Base-by-base conservation (phyloP, 2,329 filamentous ascomycete genomes). In the Rhytidhysteron rufulum region DNA sequence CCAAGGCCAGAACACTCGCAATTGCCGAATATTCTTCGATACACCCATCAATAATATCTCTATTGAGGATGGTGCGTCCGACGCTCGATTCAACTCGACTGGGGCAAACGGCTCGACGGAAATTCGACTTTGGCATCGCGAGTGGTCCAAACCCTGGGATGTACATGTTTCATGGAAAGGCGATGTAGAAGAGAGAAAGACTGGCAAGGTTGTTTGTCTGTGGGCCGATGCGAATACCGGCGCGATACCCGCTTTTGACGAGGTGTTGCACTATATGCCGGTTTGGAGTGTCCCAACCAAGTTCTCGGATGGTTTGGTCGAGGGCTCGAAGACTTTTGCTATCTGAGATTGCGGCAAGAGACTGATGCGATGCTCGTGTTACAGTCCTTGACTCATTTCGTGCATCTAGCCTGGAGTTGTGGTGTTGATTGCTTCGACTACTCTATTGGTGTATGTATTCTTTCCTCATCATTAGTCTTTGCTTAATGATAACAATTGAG, bases 211-310 rank as follows among this genome's bases (percentile, higher is more conserved):
- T 1, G 75, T 83, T 13, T 97, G 93, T 65, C 71, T 86, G 22
- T 97, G 90, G 89, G 88, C 85, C 54, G 93, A 98, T 68, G 82
- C 79, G 32, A 96, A 96, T 56, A 68, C 71, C 25, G 83, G 80
- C 3, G 74, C 75, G 1, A 89, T 97, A 34, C 90, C 91, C 0
- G 90, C 90, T 1, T 77, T 91, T 37, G 85, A 93, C 52, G 90
- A 97, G 66, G 73, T 87, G 35, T 71, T 78, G 51, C 77, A 82
- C 60, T 96, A 82, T 66, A 75, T 82, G 51, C 93, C 93, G 1
- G 70, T 73, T 4, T 98, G 93, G 93, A 80, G 82, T 5, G 82
- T 83, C 8, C 72, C 89, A 20, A 82, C 82, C 4, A 96, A 95
- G 68, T 68, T 79, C 47, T 74, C 74, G 19, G 85, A 89, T 67